Percentiles rank a stretch among this genome's conserved stretches.
Conservation (phyloP, 2,329 filamentous ascomycete genomes). For the Huntiella abstrusa region DNA sequence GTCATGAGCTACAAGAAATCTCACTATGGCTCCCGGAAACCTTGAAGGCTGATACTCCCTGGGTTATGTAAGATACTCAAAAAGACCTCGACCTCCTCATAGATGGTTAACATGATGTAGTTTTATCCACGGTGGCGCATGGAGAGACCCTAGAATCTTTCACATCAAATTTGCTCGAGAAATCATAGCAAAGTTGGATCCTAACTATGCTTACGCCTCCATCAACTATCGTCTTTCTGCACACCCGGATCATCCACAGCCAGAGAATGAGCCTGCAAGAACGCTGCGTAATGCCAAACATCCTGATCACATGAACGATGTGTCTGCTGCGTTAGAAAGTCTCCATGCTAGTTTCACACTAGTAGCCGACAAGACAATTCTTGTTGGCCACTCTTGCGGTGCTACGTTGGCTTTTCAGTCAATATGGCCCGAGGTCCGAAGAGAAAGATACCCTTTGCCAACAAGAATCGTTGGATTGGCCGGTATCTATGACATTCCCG, state of each 20-base stretch:
- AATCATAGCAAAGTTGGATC: constrained; percentile 2
- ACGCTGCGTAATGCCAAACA: constrained; percentile 29
- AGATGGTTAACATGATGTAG: not conserved
- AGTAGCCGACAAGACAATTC: constrained; percentile 27
- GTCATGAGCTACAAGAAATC: not conserved
- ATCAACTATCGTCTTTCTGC: constrained; percentile 44
- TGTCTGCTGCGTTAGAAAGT: constrained; percentile 30
- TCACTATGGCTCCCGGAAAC: not conserved
- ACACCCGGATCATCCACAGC: constrained; percentile 25
- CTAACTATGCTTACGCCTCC: constrained; percentile 17
- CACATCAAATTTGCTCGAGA: constrained; percentile 10
- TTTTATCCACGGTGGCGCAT: constrained; percentile 16
- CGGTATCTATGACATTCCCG: constrained; percentile 31
- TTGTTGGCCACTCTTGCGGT: constrained; percentile 44
- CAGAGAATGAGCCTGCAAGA: constrained; percentile 8
- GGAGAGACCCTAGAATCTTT: constrained; percentile 14
- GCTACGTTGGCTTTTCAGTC: constrained; percentile 34
- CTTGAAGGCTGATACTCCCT: not conserved
- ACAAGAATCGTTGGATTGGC: constrained; percentile 27
- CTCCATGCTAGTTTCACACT: constrained; percentile 29
- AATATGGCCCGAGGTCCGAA: constrained; percentile 15
- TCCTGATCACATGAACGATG: constrained; percentile 40
- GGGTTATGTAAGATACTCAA: constrained; percentile 1
- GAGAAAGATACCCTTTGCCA: constrained; percentile 11
- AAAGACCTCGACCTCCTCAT: not conserved